Evolutionary conservation across 73 alveolate species (phyloP), one percentile per base, ranked within the genome.

Genomic region (Symbiodinium pilosum): DNA sequence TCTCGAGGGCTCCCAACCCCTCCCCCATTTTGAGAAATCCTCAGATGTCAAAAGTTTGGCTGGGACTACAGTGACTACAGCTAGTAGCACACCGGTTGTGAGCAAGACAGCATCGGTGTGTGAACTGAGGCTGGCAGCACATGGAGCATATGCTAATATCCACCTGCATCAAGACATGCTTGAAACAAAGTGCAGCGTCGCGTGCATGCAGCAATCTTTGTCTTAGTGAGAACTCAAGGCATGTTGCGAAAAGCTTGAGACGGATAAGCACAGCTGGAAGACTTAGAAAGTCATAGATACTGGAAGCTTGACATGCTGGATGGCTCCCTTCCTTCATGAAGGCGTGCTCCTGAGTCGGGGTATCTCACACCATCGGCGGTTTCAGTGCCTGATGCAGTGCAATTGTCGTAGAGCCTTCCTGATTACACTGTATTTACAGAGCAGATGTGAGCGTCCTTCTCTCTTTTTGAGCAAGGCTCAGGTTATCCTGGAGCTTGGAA

Each of bases 301-400:
- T n/a, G n/a, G n/a, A n/a, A n/a, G n/a, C 30, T 64, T 64, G 77
- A 16, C 41, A 64, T 26, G 77, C 77, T 36, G 77, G 11, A 64
- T 64, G 77, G 77, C 77, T 64, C 36, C 77, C 77, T 28, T 64
- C 77, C 77, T 64, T 32, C 77, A 64, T 64, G 77, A 64, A 64
- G 77, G 77, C 77, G 77, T 7, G 16, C 30, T 6, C 32, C 36
- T 32, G 32, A 26, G 77, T 28, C 6, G 6, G 75, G 75, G 75
- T 56, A 0, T 34, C 8, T 30, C 36, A 56, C 75, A 56, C 6
- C 6, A 3, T 16, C 6, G 32, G n/a, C 73, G 21, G n/a, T 16
- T 47, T 6, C 9, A 56, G 73, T 32, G 32, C 16, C 28, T 56
- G 32, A 30, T 18, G 75, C 6, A 7, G 36, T 18, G 8, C 75